Base-by-base conservation (phyloP, 495 filamentous ascomycete species). In the Letharia lupina region DNA sequence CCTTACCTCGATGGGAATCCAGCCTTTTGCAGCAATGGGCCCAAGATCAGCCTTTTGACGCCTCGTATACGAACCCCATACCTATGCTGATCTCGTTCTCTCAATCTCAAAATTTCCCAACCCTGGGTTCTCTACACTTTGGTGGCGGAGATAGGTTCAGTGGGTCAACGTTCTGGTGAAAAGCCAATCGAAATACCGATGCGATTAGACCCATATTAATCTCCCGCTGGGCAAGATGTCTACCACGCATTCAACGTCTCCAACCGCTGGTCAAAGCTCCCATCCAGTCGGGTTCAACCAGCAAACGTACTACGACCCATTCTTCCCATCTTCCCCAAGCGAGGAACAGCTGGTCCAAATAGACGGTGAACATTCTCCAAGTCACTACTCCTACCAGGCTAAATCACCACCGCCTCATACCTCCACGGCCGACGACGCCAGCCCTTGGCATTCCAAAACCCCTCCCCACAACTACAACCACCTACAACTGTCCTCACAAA, bases 211-310 rank as follows among this genome's bases (percentile, higher is more conserved):
- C 59, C 59, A 66, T 65, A 65, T 61, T 44, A 41, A 52, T 31
- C 44, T 42, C 48, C 58, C 18, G 20, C n/a, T 39, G 59, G 62
- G 58, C 47, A 62, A 18, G 16, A 66, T 66, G 64, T 66, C 64
- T 18, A 66, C 64, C 16, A 39, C 60, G 44, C 44, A 66, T 42
- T 66, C 64, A 31, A 44, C 64, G 45, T 59, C 64, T 56, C 58
- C 64, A 61, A 45, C 64, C 58, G 59, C 61, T 23, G 60, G 59
- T 35, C 64, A 65, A 48, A 65, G 20, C 20, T 39, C 64, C 23
- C 67, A 70, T 56, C 61, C 64, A 35, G 48, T 66, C 57, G 70
- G 69, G 59, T 72, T 72, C 65, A 72, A 72, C 65, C 60, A 69
- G 37, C 66, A 72, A 39, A 69, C 66, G 44, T 69, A 63, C 60